Percentiles rank a stretch among this genome's conserved stretches.
These are phyloP conservation scores for Tarenaya hassleriana DNA, from an alignment of 345 rosid genomes.

Conservation along the genomic window DNA sequence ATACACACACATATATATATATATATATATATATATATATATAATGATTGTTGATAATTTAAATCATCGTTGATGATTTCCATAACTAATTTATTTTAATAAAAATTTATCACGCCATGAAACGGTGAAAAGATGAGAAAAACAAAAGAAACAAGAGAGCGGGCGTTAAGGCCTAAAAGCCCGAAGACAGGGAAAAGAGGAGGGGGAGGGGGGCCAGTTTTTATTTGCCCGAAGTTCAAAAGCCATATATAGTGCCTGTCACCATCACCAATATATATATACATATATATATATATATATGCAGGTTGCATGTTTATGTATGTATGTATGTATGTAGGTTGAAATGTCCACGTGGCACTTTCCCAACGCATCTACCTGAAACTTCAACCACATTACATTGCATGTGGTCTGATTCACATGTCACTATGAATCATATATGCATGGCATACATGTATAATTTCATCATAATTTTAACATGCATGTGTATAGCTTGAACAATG, in stretches of 20 bases:
- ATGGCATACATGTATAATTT: neutral
- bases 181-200: conserved; percentile 26
- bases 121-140: neutral
- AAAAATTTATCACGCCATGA: too few relatives aligned
- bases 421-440: conserved; percentile 20
- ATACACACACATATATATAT: too few relatives aligned
- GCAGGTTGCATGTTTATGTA: too few relatives aligned
- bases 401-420: conserved; percentile 23
- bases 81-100: too few relatives aligned
- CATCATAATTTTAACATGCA: neutral
- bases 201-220: conserved; percentile 20
- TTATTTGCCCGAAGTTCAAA: conserved; percentile 4
- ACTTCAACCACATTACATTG: conserved; percentile 18
- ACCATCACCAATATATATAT: conserved; percentile 12
- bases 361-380: conserved; percentile 8
- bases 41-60: too few relatives aligned
- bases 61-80: too few relatives aligned
- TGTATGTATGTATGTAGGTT: neutral
- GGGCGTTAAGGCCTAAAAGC: conserved; percentile 30
- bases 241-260: conserved; percentile 22
- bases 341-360: too few relatives aligned
- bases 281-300: neutral
- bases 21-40: too few relatives aligned
- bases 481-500: too few relatives aligned
- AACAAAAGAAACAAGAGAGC: conserved; percentile 19